Conservation (phyloP, 768 basidiomycete genomes). For the Chalciporus piperatus region DNA sequence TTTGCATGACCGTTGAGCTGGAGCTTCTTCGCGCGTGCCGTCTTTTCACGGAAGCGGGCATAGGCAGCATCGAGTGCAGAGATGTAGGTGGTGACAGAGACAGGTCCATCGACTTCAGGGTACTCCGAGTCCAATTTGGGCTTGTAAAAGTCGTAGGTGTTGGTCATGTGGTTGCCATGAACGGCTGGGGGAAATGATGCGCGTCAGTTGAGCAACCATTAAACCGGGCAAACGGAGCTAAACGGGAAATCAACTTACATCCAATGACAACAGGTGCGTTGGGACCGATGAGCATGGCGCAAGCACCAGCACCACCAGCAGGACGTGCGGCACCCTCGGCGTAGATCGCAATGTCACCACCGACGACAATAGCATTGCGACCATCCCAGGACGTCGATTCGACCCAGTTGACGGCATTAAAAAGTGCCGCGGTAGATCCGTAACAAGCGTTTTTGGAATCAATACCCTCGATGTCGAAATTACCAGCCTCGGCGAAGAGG, state of each 20-base stretch:
- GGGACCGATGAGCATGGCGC: constrained; percentile 93
- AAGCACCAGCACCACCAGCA: constrained; percentile 95
- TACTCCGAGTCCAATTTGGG: constrained; percentile 93
- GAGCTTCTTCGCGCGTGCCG: constrained; percentile 59
- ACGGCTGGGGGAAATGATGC: constrained; percentile 55
- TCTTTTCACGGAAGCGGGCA: constrained; percentile 78
- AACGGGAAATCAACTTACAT: constrained; percentile 58
- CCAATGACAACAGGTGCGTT: constrained; percentile 93
- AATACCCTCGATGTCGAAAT: constrained; percentile 97
- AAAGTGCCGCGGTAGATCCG: constrained; percentile 96
- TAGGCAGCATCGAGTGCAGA: constrained; percentile 92
- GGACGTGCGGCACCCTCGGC: constrained; percentile 94
- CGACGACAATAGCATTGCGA: constrained; percentile 94
- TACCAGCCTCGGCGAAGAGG: constrained; percentile 88
- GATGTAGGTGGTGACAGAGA: constrained; percentile 93
- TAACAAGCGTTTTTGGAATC: constrained; percentile 99
- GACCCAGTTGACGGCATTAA: constrained; percentile 99
- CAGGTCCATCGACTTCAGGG: constrained; percentile 95
- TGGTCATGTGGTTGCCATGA: constrained; percentile 96
- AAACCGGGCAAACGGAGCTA: not conserved
- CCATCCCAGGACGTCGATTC: constrained; percentile 97
- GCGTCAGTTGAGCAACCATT: constrained; percentile 6
- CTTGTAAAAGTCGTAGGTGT: constrained; percentile 99
- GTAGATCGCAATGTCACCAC: constrained; percentile 97
- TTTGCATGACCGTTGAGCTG: constrained; percentile 38